phyloP scores from a whole-genome alignment of 345 rosid species.

The Turritis glabra region DNA sequence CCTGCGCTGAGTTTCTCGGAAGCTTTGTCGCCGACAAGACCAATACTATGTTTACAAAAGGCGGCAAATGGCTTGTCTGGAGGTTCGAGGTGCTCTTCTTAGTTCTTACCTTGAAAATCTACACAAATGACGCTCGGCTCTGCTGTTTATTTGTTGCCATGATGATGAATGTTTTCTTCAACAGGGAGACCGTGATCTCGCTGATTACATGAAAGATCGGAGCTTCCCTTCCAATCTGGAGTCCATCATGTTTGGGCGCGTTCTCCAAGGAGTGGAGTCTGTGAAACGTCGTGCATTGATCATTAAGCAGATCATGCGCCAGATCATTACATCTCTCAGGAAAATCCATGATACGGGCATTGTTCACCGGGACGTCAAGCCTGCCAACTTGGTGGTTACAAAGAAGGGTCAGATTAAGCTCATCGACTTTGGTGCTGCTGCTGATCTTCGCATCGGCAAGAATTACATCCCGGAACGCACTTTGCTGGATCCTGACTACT shows the following conservation, averaged over 20 bases:
- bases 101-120: neutral
- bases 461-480: slow-evolving; percentile 68
- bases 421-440: slow-evolving; percentile 95
- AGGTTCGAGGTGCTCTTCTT: slow-evolving; percentile 74
- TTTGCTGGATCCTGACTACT: slow-evolving; percentile 88
- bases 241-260: slow-evolving; percentile 81
- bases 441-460: slow-evolving; percentile 97
- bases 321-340: slow-evolving; percentile 78
- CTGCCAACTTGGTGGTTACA: slow-evolving; percentile 89
- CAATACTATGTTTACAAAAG: slow-evolving; percentile 58
- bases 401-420: slow-evolving; percentile 89
- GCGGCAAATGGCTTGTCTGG: slow-evolving; percentile 99
- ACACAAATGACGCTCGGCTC: neutral
- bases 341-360: slow-evolving; percentile 93
- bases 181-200: slow-evolving; percentile 88
- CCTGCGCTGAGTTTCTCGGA: slow-evolving; percentile 92
- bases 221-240: slow-evolving; percentile 86
- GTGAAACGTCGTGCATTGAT: slow-evolving; percentile 72
- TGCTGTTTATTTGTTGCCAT: neutral
- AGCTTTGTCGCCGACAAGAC: slow-evolving; percentile 83
- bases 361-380: slow-evolving; percentile 93
- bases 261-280: slow-evolving; percentile 75
- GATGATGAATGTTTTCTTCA: neutral
- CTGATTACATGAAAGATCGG: slow-evolving; percentile 86
- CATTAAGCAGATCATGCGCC: slow-evolving; percentile 93